Evolutionary conservation across 2,329 filamentous ascomycete genomes (phyloP), one percentile per base, ranked within the genome.

Genomic region (Pestalotiopsis fici): DNA sequence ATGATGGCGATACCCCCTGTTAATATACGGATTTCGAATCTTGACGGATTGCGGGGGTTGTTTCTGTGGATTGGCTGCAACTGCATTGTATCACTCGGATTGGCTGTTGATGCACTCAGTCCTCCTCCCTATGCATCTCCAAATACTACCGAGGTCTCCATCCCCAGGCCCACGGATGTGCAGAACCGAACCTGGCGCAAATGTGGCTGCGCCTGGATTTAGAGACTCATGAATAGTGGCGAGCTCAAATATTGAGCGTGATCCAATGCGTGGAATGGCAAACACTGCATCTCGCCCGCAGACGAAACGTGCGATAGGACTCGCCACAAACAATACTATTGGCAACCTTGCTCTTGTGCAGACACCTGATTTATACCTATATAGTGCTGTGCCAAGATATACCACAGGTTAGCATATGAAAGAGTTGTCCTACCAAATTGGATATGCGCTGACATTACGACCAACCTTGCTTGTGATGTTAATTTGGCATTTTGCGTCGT

Each of bases 401-500:
- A 68, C 67, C 35, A 69, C 68, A 71, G 72, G 73, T 68, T 60
- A 23, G 71, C 69, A 2, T 67, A 72, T 27, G 12, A 23, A 35
- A 39, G 31, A 35, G 60, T 62, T n/a, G 39, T 66, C 56, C n/a
- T 67, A 79, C 72, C 80, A 61, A 71, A 73, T 78, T 28, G 74
- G 59, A 13, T 60, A 1, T 11, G n/a, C 4, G 55, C 55, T 59
- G 23, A 59, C 23, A 3, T 27, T 27, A 4, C 23, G 28, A n/a
- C 25, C 6, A 59, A n/a, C 23, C 23, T 70, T 43, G 69, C 73
- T 59, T 64, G 50, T 56, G 60, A 55, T 65, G 66, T 75, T 54
- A 74, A 67, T 66, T 70, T 73, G 11, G 68, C 69, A 67, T 59
- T 69, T n/a, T 63, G 59, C 73, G 57, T 74, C 65, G 91, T 81